Conservation (phyloP, 1,284 basidiomycete genomes). For the Gymnopus androsaceus region DNA sequence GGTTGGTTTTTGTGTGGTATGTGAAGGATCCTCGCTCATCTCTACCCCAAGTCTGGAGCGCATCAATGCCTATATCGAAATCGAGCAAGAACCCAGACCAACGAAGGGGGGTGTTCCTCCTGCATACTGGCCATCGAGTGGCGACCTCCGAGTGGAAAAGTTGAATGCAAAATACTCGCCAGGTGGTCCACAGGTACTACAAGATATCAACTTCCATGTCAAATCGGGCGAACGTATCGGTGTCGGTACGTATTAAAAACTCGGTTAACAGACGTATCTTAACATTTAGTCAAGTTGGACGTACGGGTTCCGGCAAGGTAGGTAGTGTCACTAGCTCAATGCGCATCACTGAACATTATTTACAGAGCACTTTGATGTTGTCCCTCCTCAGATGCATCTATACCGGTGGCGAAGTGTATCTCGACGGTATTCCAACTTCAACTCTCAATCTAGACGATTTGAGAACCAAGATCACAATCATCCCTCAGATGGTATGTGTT, state of each 20-base stretch:
- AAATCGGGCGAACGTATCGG: conserved; percentile 51
- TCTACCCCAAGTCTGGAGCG: conserved; percentile 61
- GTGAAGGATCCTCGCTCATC: too few species aligned
- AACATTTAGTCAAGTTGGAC: conserved; percentile 52
- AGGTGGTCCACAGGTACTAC: conserved; percentile 44
- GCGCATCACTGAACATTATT: background rate
- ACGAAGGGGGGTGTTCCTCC: conserved; percentile 50
- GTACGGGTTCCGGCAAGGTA: conserved; percentile 65
- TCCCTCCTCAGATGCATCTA: conserved; percentile 42
- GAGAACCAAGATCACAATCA: conserved; percentile 49
- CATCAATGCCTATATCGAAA: conserved; percentile 57
- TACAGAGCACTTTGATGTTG: conserved; percentile 36
- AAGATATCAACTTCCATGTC: conserved; percentile 45
- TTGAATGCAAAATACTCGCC: conserved; percentile 48
- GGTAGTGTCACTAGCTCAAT: background rate
- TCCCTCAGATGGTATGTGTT: conserved; percentile 33
- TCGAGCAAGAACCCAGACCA: conserved; percentile 55
- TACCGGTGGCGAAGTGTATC: conserved; percentile 43
- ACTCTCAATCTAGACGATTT: conserved; percentile 55
- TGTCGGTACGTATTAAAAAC: conserved; percentile 38
- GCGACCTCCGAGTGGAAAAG: conserved; percentile 54
- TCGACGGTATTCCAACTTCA: conserved; percentile 37
- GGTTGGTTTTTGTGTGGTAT: background rate
- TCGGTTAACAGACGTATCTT: background rate
- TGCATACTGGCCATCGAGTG: conserved; percentile 69